Evolutionary conservation across 1,284 basidiomycete species (phyloP), one percentile per base, ranked within the genome.

Genomic region (Vanrija pseudolonga): DNA sequence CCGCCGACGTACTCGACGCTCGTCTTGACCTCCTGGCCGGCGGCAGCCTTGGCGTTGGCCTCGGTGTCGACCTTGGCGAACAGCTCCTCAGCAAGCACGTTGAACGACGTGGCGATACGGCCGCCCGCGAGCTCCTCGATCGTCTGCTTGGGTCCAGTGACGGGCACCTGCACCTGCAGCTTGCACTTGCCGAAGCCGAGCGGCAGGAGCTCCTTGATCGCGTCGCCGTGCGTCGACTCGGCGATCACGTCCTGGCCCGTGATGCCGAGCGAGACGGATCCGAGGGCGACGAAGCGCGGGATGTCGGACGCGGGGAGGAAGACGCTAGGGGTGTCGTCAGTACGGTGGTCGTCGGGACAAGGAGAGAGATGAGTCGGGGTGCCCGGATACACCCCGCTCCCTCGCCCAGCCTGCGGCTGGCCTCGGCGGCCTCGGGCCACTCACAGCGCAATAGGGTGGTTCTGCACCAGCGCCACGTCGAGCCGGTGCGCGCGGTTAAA

Each of bases 301-400:
- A 99, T 99, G 71, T 99, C 96, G 8, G 90, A 83, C 1, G 96
- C 96, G 20, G 96, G 95, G 18, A 98, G 86, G 78, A 99, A 98
- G 28, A 99, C 89, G 19, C 93, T 95, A 72, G 23, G 38, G 32
- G 15, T 7, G 45, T n/a, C n/a, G n/a, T n/a, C n/a, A n/a, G n/a
- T n/a, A n/a, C n/a, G n/a, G n/a, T n/a, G n/a, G n/a, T n/a, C n/a
- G n/a, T n/a, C n/a, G n/a, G n/a, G n/a, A n/a, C n/a, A n/a, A n/a
- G n/a, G n/a, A n/a, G n/a, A n/a, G n/a, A n/a, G n/a, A n/a, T 55
- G n/a, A 53, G 50, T 15, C 32, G 45, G 18, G 11, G 23, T 19
- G 6, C 38, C 6, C 18, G n/a, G 38, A 23, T 22, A n/a, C n/a
- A n/a, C 15, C 37, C 15, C 14, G 2, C 17, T 3, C 38, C 3